A percentile compares a stretch with the other conserved stretches of the same genome.
These are phyloP conservation scores for Planoprotostelium fungivorum DNA, from an alignment of 78 protist species.

Conservation along the genomic window DNA sequence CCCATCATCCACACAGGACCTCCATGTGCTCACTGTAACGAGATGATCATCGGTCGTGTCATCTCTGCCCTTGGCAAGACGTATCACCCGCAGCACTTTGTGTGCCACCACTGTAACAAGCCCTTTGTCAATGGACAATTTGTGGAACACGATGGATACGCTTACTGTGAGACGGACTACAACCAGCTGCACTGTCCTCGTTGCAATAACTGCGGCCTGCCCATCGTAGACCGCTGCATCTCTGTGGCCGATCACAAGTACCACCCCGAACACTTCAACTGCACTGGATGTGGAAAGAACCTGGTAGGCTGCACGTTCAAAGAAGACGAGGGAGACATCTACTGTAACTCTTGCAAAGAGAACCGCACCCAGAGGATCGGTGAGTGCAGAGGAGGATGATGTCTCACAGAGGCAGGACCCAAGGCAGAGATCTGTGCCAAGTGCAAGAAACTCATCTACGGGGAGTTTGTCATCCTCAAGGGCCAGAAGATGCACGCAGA, in stretches of 20 bases:
- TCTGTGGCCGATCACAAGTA: constrained; percentile 31
- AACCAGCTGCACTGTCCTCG: constrained; percentile 38
- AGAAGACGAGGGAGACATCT: constrained; percentile 69
- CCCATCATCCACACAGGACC: constrained; percentile 47
- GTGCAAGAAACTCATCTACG: constrained; percentile 62
- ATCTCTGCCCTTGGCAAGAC: constrained; percentile 49
- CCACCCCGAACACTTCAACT: constrained; percentile 58
- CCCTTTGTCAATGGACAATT: constrained; percentile 38
- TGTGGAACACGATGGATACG: constrained; percentile 51
- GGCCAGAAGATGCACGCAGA: constrained; percentile 72
- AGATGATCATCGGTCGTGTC: constrained; percentile 63
- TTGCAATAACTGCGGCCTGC: constrained; percentile 39
- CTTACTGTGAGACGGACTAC: constrained; percentile 60
- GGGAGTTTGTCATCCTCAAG: constrained; percentile 54
- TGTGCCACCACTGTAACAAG: constrained; percentile 46
- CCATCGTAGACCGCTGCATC: constrained; percentile 61
- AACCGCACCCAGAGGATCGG: background rate
- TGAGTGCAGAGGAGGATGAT: background rate
- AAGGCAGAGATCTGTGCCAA: constrained; percentile 49
- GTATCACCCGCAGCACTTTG: constrained; percentile 70
- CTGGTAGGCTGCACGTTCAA: constrained; percentile 43
- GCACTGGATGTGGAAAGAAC: constrained; percentile 43
- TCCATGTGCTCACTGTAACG: constrained; percentile 47
- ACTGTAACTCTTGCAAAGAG: constrained; percentile 48
- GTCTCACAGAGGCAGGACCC: constrained; percentile 23